Conservation (phyloP, 2,329 filamentous ascomycete species). For the Colletotrichum zoysiae region DNA sequence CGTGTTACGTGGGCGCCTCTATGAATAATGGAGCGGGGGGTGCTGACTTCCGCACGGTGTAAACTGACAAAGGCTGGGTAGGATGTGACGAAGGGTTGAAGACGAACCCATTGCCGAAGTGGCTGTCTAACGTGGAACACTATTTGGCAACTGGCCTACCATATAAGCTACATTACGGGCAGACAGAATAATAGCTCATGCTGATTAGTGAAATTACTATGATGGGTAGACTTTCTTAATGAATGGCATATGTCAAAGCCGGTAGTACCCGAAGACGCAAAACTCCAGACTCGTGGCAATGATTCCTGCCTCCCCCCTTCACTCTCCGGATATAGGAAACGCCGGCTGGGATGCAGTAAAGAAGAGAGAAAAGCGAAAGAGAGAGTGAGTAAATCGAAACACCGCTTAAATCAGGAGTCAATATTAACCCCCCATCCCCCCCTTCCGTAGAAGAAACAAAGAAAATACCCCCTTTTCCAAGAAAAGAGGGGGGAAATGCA, state of each 20-base stretch:
- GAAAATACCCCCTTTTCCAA: neutral
- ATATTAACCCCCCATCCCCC: neutral
- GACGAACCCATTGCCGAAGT: neutral
- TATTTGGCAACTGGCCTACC: neutral
- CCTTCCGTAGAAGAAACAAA: too few relatives aligned
- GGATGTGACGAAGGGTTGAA: neutral
- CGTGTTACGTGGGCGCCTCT: neutral
- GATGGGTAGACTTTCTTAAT: neutral
- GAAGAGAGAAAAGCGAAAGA: neutral
- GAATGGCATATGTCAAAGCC: constrained; percentile 2
- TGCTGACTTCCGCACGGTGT: too few relatives aligned
- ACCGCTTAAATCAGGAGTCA: neutral
- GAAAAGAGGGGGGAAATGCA: neutral
- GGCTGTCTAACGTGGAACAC: neutral
- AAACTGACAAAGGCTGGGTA: neutral
- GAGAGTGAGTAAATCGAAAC: neutral
- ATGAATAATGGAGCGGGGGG: neutral
- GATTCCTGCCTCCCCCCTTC: too few relatives aligned
- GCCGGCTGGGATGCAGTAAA: constrained; percentile 4
- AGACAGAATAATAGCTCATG: neutral
- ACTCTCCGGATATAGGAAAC: neutral
- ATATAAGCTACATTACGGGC: neutral
- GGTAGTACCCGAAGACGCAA: neutral
- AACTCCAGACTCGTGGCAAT: constrained; percentile 1
- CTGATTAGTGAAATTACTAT: neutral